These are phyloP conservation scores for Corinectria fuckeliana DNA, from an alignment of 2,329 filamentous ascomycete genomes.

Conservation along the genomic window DNA sequence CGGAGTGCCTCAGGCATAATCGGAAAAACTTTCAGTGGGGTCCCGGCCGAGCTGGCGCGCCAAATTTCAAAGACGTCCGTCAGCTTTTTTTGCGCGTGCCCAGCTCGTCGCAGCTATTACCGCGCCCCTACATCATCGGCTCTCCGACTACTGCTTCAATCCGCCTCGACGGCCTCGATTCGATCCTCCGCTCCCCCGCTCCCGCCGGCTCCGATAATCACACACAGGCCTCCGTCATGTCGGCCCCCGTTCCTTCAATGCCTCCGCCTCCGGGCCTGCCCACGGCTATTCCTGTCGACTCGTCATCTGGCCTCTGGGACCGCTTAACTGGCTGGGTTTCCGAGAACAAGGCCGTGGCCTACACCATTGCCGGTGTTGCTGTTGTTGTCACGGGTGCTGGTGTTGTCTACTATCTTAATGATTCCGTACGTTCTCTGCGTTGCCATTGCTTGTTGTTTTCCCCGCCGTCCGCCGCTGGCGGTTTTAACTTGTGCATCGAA, in stretches of 20 bases:
- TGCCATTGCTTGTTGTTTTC: constrained; percentile 8
- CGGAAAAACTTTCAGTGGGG: constrained; percentile 43
- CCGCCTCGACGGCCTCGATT: constrained; percentile 38
- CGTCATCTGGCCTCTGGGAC: constrained; percentile 81
- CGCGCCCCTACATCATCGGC: constrained; percentile 45
- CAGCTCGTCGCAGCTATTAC: constrained; percentile 43
- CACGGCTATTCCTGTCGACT: constrained; percentile 56
- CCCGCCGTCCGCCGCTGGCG: constrained; percentile 11
- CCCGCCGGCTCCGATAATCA: constrained; percentile 32
- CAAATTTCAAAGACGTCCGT: constrained; percentile 41
- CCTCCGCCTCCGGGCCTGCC: constrained; percentile 55
- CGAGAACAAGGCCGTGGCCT: constrained; percentile 94
- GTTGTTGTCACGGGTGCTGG: constrained; percentile 91
- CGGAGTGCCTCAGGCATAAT: constrained; percentile 33
- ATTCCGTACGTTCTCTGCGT: constrained; percentile 53
- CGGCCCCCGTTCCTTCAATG: constrained; percentile 56
- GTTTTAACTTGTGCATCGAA: constrained; percentile 22
- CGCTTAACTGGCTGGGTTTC: constrained; percentile 90
- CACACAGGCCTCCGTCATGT: constrained; percentile 45
- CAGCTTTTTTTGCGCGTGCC: constrained; percentile 45
- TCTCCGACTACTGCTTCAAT: constrained; percentile 33
- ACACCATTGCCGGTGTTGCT: constrained; percentile 94
- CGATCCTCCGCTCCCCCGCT: constrained; percentile 30
- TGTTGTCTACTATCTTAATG: constrained; percentile 85
- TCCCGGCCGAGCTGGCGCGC: constrained; percentile 33